Conservation (phyloP, 2,329 filamentous ascomycete genomes). For the Botrytis fragariae region DNA sequence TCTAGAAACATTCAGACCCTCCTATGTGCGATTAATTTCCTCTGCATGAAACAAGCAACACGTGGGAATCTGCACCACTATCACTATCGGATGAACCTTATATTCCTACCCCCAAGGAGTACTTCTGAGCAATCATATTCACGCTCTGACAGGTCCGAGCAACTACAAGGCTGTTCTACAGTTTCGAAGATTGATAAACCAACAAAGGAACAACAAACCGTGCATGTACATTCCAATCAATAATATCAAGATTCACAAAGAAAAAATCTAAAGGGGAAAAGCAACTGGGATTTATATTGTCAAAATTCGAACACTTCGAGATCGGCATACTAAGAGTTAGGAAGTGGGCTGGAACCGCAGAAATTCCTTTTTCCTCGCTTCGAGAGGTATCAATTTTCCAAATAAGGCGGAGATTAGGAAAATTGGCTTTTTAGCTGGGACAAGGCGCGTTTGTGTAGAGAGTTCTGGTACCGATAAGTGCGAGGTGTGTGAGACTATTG, state of each 20-base stretch:
- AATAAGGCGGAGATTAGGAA: constrained; percentile 19
- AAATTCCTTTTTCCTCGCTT: constrained; percentile 10
- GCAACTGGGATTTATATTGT: constrained; percentile 6
- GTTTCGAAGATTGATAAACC: background rate
- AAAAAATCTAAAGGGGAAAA: background rate
- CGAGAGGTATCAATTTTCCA: constrained; percentile 1
- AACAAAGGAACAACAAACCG: background rate
- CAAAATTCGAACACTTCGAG: background rate
- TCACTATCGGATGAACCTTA: constrained; percentile 5
- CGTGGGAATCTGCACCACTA: constrained; percentile 6
- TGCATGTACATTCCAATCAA: background rate
- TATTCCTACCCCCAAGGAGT: background rate
- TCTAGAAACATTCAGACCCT: constrained; percentile 2
- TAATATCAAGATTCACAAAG: background rate
- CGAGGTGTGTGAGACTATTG: background rate
- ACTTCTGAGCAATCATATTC: background rate
- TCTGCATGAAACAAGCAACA: background rate
- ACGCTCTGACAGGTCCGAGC: background rate
- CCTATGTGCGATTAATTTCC: background rate
- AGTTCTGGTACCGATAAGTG: background rate
- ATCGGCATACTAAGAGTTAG: constrained; percentile 13
- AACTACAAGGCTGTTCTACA: background rate
- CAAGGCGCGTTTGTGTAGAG: constrained; percentile 8
- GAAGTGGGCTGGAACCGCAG: constrained; percentile 19
- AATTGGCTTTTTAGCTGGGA: constrained; percentile 17